phyloP scores from a whole-genome alignment of 148 eudicot species.

The Silene conica region DNA sequence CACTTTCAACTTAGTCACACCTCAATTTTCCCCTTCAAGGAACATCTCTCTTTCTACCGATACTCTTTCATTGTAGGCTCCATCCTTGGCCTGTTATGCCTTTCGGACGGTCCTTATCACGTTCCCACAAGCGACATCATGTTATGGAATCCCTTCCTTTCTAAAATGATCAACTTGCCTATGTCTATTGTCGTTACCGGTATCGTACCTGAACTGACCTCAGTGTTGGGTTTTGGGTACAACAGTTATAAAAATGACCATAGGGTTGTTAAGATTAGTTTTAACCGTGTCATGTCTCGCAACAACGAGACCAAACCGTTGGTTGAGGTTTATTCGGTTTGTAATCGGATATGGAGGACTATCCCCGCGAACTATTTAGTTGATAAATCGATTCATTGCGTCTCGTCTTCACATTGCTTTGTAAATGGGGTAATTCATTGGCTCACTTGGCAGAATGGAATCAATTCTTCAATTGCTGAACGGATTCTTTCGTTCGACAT shows the following conservation, averaged over 20 bases:
- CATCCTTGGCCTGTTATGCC: not conserved
- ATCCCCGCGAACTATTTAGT: not conserved
- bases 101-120: not conserved
- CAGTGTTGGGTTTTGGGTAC: not conserved
- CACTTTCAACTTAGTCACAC: not conserved
- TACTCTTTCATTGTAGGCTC: slow-evolving; percentile 14
- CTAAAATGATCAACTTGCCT: not conserved
- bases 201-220: not conserved
- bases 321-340: not conserved
- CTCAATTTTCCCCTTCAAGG: slow-evolving; percentile 1
- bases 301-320: not conserved
- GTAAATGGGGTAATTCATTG: slow-evolving; percentile 3
- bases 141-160: not conserved
- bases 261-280: slow-evolving; percentile 2
- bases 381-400: not conserved
- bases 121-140: not conserved
- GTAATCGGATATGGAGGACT: not conserved
- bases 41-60: no score
- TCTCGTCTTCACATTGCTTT: not conserved
- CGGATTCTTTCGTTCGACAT: not conserved
- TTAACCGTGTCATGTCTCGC: no score
- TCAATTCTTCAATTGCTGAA: not conserved
- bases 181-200: not conserved
- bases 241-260: not conserved
- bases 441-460: not conserved